These are phyloP conservation scores for Eutypella sp. DNA, from an alignment of 2,329 filamentous ascomycete species.

Conservation along the genomic window DNA sequence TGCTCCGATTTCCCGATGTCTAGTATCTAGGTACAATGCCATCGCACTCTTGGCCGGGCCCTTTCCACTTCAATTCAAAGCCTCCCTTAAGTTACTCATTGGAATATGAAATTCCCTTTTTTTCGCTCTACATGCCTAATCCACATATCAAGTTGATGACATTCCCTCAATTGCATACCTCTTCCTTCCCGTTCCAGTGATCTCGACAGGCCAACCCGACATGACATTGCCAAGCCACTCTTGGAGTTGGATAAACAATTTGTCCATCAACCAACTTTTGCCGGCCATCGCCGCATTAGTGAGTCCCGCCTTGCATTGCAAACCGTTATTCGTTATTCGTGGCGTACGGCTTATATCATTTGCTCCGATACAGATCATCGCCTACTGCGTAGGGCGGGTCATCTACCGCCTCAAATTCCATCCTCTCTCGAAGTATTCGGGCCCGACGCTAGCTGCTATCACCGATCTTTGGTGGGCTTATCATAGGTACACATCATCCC, in stretches of 20 bases:
- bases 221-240: constrained; percentile 1
- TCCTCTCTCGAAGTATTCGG: constrained; percentile 4
- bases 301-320: not conserved
- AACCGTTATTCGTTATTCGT: not conserved
- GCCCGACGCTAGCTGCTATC: constrained; percentile 2
- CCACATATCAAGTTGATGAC: too few relatives aligned
- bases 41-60: too few relatives aligned
- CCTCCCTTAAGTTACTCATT: too few relatives aligned
- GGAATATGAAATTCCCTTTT: too few relatives aligned
- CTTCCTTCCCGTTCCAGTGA: not conserved
- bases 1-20: too few relatives aligned
- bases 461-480: constrained; percentile 4
- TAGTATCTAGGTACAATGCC: too few relatives aligned
- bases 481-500: not conserved
- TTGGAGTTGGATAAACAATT: constrained; percentile 1
- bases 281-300: not conserved
- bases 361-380: not conserved
- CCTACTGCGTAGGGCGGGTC: not conserved
- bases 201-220: not conserved
- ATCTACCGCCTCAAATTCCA: constrained; percentile 6
- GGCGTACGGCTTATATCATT: not conserved
- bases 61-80: too few relatives aligned
- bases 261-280: not conserved
- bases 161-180: not conserved
- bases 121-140: too few relatives aligned